Evolutionary conservation across 805 yeast genomes (phyloP).

Genomic region (Zygotorulaspora chibaensis): DNA sequence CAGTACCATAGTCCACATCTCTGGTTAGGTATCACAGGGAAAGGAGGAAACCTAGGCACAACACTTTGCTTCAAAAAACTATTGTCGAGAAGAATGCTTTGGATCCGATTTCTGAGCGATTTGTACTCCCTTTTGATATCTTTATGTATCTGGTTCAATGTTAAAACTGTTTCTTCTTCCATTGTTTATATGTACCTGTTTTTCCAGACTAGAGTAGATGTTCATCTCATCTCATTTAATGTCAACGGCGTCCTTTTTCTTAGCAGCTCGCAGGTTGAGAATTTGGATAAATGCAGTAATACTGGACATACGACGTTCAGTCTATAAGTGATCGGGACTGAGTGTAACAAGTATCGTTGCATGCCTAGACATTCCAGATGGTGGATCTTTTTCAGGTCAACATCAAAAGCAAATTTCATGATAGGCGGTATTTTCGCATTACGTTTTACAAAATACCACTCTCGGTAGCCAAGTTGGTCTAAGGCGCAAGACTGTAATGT

Average conservation of each 20-base stretch:
- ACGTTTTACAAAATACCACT: slow-evolving; percentile 8
- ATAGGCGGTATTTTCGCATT: too few species aligned
- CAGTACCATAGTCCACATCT: slow-evolving; percentile 88
- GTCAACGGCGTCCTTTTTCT: too few species aligned
- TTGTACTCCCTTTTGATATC: slow-evolving; percentile 48
- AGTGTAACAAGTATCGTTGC: too few species aligned
- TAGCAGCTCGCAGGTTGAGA: too few species aligned
- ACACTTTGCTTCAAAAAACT: slow-evolving; percentile 41
- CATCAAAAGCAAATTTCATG: too few species aligned
- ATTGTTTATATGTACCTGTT: background rate
- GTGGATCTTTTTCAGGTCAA: too few species aligned
- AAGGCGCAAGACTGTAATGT: slow-evolving; percentile 38
- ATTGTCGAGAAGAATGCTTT: slow-evolving; percentile 65
- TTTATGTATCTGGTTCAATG: slow-evolving; percentile 32
- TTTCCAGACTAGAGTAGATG: background rate
- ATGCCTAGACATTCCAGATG: too few species aligned
- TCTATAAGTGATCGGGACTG: too few species aligned
- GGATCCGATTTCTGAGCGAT: slow-evolving; percentile 56
- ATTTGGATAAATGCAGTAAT: too few species aligned
- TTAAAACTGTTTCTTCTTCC: slow-evolving; percentile 7
- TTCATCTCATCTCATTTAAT: background rate
- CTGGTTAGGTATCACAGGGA: slow-evolving; percentile 66
- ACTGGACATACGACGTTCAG: too few species aligned
- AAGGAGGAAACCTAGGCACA: slow-evolving; percentile 35
- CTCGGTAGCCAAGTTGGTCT: slow-evolving; percentile 38